Conservation (phyloP, 179 eudicot species). For the Actinidia arguta region DNA sequence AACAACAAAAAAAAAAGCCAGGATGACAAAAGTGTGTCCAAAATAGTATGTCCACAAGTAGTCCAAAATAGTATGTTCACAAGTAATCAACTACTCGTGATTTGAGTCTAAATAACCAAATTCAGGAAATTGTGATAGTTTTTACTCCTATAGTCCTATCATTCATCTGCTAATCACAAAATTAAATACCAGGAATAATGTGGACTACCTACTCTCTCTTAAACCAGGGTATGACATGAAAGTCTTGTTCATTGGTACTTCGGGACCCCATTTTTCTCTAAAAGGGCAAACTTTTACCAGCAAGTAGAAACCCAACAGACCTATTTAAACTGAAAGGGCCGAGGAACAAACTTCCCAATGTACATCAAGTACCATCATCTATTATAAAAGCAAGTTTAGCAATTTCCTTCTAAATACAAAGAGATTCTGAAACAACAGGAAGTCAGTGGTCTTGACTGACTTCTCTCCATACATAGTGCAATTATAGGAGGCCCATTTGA, state of each 20-base stretch:
- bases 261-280: background rate
- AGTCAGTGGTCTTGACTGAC: background rate
- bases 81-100: background rate
- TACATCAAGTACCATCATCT: background rate
- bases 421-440: background rate
- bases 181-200: no score
- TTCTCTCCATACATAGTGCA: no score
- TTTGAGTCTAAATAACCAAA: background rate
- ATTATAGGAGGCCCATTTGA: no score
- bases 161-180: no score
- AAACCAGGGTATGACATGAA: no score
- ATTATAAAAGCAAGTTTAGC: slow-evolving; percentile 6
- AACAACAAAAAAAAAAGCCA: background rate
- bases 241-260: no score
- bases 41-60: background rate
- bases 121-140: background rate
- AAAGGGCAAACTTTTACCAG: background rate
- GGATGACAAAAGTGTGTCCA: background rate
- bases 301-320: background rate
- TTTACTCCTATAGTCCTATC: no score
- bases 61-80: no score
- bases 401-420: background rate
- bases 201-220: no score
- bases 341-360: background rate
- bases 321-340: background rate